Base-by-base conservation (phyloP, 208 protist genomes). In the Leptomonas seymouri region DNA sequence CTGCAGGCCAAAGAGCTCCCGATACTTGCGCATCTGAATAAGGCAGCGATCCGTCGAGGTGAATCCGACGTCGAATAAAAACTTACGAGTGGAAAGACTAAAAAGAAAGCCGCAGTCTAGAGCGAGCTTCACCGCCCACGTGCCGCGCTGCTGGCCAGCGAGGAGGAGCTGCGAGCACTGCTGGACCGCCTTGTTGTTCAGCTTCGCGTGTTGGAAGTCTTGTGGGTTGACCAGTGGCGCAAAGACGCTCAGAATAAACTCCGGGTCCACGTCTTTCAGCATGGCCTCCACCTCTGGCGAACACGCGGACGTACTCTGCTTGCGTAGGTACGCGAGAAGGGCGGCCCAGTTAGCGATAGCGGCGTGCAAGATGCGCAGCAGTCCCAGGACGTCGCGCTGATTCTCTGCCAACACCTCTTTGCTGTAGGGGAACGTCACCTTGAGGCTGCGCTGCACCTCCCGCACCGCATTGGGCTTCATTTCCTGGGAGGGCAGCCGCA, bases 51-150 rank as follows among this genome's bases (percentile, higher is more conserved):
- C 67, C 12, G 61, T 72, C 23, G 74, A 71, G 31, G 74, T 72
- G 71, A 94, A 96, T 60, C 69, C 71, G 14, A 96, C 74, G 30
- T 94, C 83, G 69, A 96, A 96, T 14, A 97, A 64, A 50, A 88
- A 89, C 67, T 86, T 84, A 20, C 93, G 79, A 1, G 93, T 97
- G 3, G 71, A 30, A 28, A 79, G 45, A 15, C 76, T 70, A 68
- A 96, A 97, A 41, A 97, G 84, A 71, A 92, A 97, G 48, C 64
- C 65, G 71, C 82, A 92, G 71, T 97, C 90, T 8, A 93, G 70
- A 1, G 88, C 89, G 20, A 97, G 66, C 60, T 86, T 87, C 12
- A 93, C 86, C 6, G 84, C 86, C 93, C 93, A 97, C 20, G 76
- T 90, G 53, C 59, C 74, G 20, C 79, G 71, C 54, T 94, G 88